Evolutionary conservation across 257 asterid genomes (phyloP).

Genomic region (Mentha longifolia): DNA sequence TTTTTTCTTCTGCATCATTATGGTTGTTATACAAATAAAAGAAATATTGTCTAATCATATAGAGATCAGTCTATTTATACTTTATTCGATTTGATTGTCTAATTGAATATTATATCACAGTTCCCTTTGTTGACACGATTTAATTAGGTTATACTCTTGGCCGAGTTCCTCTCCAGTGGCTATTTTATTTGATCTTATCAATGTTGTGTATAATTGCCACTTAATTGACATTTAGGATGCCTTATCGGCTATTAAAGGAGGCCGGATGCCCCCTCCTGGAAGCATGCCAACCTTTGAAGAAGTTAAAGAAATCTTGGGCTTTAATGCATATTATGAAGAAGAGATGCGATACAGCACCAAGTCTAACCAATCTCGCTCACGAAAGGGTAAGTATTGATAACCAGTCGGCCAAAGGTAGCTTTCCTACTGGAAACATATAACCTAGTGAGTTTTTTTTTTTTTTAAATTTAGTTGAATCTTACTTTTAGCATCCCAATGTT

Average conservation of each 20-base stretch:
- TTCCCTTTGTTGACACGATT: constrained; percentile 13
- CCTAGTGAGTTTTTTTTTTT: constrained; percentile 22
- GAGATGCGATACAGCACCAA: constrained; percentile 60
- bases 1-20: too few relatives aligned
- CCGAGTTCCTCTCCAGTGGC: constrained; percentile 4
- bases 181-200: neutral
- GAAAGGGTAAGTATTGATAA: constrained; percentile 50
- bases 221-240: constrained; percentile 66
- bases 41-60: too few relatives aligned
- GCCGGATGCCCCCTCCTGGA: constrained; percentile 91
- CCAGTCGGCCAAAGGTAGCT: neutral
- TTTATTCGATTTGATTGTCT: neutral
- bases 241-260: constrained; percentile 80
- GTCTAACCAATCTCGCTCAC: constrained; percentile 44
- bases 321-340: constrained; percentile 78
- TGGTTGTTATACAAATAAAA: too few relatives aligned
- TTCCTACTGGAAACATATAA: constrained; percentile 19
- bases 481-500: constrained; percentile 1
- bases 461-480: neutral
- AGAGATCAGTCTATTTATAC: too few relatives aligned
- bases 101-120: constrained; percentile 2
- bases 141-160: constrained; percentile 3
- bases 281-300: constrained; percentile 94
- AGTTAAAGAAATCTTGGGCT: constrained; percentile 84
- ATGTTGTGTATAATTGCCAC: constrained; percentile 11